Evolutionary conservation across 2,329 filamentous ascomycete genomes (phyloP), one percentile per base, ranked within the genome.

Genomic region (Furcasterigmium sp.): DNA sequence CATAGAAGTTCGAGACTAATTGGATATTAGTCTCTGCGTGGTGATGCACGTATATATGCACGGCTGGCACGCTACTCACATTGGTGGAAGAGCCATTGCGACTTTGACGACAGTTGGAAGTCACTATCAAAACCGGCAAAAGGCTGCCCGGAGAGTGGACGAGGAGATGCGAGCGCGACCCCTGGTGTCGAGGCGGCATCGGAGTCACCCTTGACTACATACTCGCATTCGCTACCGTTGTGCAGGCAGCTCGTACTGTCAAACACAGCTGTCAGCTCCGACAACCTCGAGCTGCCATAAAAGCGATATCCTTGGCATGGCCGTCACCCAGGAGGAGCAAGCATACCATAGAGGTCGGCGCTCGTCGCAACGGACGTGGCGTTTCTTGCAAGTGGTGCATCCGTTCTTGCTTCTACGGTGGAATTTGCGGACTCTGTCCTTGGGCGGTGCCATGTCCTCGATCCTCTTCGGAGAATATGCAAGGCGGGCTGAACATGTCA

Each of bases 281-380:
- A 26, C 11, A 26, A n/a, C n/a, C n/a, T n/a, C 13, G 5, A 15
- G 14, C 14, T 19, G n/a, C 41, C 25, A n/a, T n/a, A n/a, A n/a
- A n/a, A n/a, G n/a, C n/a, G n/a, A n/a, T n/a, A n/a, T n/a, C n/a
- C n/a, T n/a, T n/a, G n/a, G n/a, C n/a, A n/a, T n/a, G n/a, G n/a
- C n/a, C n/a, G n/a, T n/a, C n/a, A n/a, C n/a, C n/a, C n/a, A n/a
- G n/a, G 9, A 15, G 18, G 4, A 28, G 19, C 17, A 30, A 45
- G 41, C 62, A 66, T 65, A 71, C 68, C 68, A 72, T 34, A 71
- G 56, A 32, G 68, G 69, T 49, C 60, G 67, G 46, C 60, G 60
- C 50, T 72, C 69, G 46, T 72, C 67, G 54, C 68, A 72, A 41
- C 68, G 64, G 40, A 72, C 68, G 49, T 70, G 68, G 49, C 68